Evolutionary conservation across 2,329 filamentous ascomycete genomes (phyloP), one percentile per base, ranked within the genome.

Genomic region (Graphiopsis chlorocephala): DNA sequence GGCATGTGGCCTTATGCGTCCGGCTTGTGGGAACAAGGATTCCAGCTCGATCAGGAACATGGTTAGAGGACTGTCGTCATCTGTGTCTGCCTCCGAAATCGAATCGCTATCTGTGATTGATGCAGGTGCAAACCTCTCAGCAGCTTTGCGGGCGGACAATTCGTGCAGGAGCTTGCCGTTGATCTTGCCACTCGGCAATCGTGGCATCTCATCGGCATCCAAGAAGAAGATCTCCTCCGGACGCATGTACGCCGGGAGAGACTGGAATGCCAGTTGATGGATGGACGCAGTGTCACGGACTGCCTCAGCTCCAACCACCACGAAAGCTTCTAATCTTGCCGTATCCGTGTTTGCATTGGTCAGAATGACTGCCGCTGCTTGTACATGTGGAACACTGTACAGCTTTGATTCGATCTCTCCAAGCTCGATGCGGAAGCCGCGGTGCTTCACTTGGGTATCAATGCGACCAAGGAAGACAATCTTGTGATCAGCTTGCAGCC

Each of bases 351-450:
- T 65, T 6, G 69, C 29, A 33, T 72, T 69, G 15, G 67, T 67
- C 35, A 72, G 55, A 26, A 72, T 71, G 35, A 72, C 70, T 12
- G 70, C 70, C 20, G 69, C 70, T 15, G 70, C 93, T 56, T 91
- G 85, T 12, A 97, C 85, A 42, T 94, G 79, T 0, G 85, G 86
- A 78, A 90, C 85, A 42, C 86, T 84, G 60, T 86, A 89, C 50
- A 60, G 17, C 20, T 28, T 38, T 2, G 42, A 89, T 76, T 97
- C 93, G 69, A 97, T 97, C 69, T 97, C 94, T 68, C 89, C 90
- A 42, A 97, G 86, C 78, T 97, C 94, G 69, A 97, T 96, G 65
- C 93, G 85, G 82, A 97, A 97, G 1, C 93, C 93, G 65, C 94
- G 89, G 68, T 97, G 93, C 81, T 97, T 98, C 79, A 97, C 90